Conservation (phyloP, 768 basidiomycete species). For the Suillus hirtellus region DNA sequence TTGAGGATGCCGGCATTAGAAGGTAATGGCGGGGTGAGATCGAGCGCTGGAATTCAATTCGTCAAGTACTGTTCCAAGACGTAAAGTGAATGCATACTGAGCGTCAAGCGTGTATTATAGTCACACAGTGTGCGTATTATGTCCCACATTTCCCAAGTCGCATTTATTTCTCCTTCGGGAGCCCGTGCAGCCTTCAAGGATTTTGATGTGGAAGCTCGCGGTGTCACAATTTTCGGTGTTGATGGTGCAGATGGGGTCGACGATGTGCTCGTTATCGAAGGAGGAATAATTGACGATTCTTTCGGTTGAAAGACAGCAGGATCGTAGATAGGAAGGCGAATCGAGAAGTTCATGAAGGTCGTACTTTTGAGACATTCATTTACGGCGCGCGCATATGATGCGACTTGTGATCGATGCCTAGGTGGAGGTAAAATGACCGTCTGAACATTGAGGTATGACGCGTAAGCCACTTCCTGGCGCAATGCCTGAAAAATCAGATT, state of each 20-base stretch:
- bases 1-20: slow-evolving; percentile 70
- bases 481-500: slow-evolving; percentile 60
- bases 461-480: slow-evolving; percentile 89
- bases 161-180: slow-evolving; percentile 60
- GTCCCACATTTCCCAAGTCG: slow-evolving; percentile 99
- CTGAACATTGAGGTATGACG: slow-evolving; percentile 86
- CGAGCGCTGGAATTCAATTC: slow-evolving; percentile 63
- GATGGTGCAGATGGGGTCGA: slow-evolving; percentile 16
- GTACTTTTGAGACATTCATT: slow-evolving; percentile 70
- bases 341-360: slow-evolving; percentile 76
- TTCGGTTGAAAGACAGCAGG: slow-evolving; percentile 56
- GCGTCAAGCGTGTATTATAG: slow-evolving; percentile 70
- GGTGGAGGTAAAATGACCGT: slow-evolving; percentile 89
- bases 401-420: slow-evolving; percentile 75
- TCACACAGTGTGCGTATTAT: slow-evolving; percentile 87
- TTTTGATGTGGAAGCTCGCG: slow-evolving; percentile 27
- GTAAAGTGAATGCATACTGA: slow-evolving; percentile 50
- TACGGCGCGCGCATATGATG: slow-evolving; percentile 92
- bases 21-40: slow-evolving; percentile 87
- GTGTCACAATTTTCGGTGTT: slow-evolving; percentile 20
- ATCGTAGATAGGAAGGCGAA: slow-evolving; percentile 83
- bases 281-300: slow-evolving; percentile 23
- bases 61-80: slow-evolving; percentile 11
- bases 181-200: slow-evolving; percentile 33
- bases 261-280: slow-evolving; percentile 16